Base-by-base conservation (phyloP, 2,329 filamentous ascomycete species). In the Blastomyces gilchristii region DNA sequence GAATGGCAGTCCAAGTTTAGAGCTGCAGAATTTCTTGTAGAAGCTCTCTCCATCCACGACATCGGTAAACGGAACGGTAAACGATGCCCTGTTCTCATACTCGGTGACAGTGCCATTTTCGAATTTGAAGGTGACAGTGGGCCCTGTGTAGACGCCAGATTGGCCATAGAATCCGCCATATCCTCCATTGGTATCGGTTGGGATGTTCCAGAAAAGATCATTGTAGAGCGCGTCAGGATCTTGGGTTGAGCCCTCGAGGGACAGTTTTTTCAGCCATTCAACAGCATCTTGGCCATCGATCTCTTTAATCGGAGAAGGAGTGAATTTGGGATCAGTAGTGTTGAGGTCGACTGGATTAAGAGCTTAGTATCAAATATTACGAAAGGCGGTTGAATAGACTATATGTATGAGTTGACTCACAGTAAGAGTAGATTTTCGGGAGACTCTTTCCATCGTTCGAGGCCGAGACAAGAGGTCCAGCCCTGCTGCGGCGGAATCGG, bases 381-480 rank as follows among this genome's bases (percentile, higher is more conserved):
- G 43, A 53, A 28, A 37, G 34, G n/a, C 60, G 12, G 18, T 8
- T 22, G 16, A 49, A 37, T n/a, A 47, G 3, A 49, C 8, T 11
- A 47, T 41, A 62, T 39, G 28, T 16, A 31, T 31, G 25, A 9
- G 31, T 34, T 58, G 25, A 61, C 65, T 58, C 63, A 68, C 66
- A n/a, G 31, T 52, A 64, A 28, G 62, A 56, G 45, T 84, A 87
- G 2, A 86, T 75, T 63, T 84, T 78, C 0, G 86, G 86, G 12
- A 85, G 70, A 61, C 81, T 78, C 22, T 77, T 71, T n/a, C 85
- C 85, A 69, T 88, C 84, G 3, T 74, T 67, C 1, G 85, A 87
- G 8, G 87, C 78, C 0, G 85, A 87, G 0, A 87, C 83, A 0
- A 88, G 74, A 9, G 81, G 76, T 7, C 76, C 78, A 68, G 85